Evolutionary conservation across 495 filamentous ascomycete genomes (phyloP).

Genomic region (Friedmanniomyces endolithicus): DNA sequence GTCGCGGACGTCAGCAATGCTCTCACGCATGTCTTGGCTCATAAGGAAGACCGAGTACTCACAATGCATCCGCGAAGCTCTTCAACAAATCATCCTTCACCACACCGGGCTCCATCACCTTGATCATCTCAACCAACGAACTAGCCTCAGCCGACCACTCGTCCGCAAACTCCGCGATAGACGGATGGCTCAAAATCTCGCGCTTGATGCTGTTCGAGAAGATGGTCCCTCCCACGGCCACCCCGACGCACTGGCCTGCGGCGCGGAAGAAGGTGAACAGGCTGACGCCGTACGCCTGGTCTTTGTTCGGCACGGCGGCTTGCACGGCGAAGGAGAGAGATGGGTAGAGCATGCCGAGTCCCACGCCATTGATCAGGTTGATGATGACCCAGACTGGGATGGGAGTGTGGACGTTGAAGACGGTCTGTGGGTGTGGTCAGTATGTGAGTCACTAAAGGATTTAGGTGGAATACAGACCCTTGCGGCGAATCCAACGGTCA

Average conservation of each 20-base stretch:
- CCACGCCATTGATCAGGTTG: slow-evolving; percentile 37
- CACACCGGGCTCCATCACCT: slow-evolving; percentile 23
- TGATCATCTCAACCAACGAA: slow-evolving; percentile 35
- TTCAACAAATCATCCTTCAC: slow-evolving; percentile 26
- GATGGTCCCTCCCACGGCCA: slow-evolving; percentile 47
- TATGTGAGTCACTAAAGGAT: not conserved
- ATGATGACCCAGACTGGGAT: slow-evolving; percentile 37
- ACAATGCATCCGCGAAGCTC: slow-evolving; percentile 30
- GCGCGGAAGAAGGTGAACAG: slow-evolving; percentile 49
- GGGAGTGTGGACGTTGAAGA: slow-evolving; percentile 36
- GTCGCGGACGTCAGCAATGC: not conserved
- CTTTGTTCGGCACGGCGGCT: slow-evolving; percentile 34
- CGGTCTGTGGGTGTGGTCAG: not conserved
- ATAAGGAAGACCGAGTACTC: not conserved
- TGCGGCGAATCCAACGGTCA: slow-evolving; percentile 37
- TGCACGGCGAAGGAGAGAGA: slow-evolving; percentile 40
- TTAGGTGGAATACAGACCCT: slow-evolving; percentile 21
- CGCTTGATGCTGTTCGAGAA: slow-evolving; percentile 45
- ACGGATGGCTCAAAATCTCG: slow-evolving; percentile 30
- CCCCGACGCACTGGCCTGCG: slow-evolving; percentile 51
- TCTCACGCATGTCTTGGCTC: not conserved
- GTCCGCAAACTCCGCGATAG: slow-evolving; percentile 22
- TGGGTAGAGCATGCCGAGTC: slow-evolving; percentile 39
- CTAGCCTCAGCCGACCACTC: slow-evolving; percentile 37
- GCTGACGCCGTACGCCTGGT: slow-evolving; percentile 39